Evolutionary conservation across 2,329 filamentous ascomycete species (phyloP).

Genomic region (Plenodomus biglobosus): DNA sequence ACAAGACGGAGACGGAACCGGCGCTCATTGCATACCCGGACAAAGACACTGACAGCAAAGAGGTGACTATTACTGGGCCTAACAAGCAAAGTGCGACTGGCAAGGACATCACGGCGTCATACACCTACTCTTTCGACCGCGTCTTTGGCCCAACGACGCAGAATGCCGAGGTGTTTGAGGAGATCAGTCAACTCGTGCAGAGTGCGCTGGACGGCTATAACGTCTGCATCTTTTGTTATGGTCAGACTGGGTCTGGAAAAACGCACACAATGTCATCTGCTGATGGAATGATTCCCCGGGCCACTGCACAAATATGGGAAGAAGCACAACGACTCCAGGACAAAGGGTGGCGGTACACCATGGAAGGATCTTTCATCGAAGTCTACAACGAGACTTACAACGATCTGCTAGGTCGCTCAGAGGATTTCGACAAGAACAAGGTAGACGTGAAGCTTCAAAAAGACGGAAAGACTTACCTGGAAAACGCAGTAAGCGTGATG

Average conservation of each 20-base stretch:
- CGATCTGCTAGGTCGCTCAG: constrained; percentile 75
- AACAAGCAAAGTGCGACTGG: constrained; percentile 82
- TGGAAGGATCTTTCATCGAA: constrained; percentile 94
- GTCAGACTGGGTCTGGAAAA: constrained; percentile 95
- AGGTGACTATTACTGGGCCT: constrained; percentile 80
- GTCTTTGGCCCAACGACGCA: constrained; percentile 78
- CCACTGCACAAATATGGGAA: constrained; percentile 90
- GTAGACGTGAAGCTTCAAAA: constrained; percentile 86
- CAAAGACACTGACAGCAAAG: constrained; percentile 75
- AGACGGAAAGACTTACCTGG: constrained; percentile 78
- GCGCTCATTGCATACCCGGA: constrained; percentile 82
- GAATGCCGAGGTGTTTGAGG: constrained; percentile 88
- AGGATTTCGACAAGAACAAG: constrained; percentile 75
- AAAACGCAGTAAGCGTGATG: constrained; percentile 74
- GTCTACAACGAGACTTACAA: constrained; percentile 98
- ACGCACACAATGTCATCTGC: constrained; percentile 95
- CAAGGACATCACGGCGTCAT: constrained; percentile 73
- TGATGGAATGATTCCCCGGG: constrained; percentile 93
- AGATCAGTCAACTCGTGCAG: constrained; percentile 96
- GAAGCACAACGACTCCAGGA: constrained; percentile 80
- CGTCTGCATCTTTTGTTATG: constrained; percentile 98
- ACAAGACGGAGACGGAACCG: constrained; percentile 58
- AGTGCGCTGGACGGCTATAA: constrained; percentile 97
- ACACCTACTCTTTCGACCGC: constrained; percentile 88
- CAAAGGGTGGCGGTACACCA: constrained; percentile 91